These are phyloP conservation scores for Suillus occidentalis DNA, from an alignment of 768 basidiomycete species.

Conservation along the genomic window DNA sequence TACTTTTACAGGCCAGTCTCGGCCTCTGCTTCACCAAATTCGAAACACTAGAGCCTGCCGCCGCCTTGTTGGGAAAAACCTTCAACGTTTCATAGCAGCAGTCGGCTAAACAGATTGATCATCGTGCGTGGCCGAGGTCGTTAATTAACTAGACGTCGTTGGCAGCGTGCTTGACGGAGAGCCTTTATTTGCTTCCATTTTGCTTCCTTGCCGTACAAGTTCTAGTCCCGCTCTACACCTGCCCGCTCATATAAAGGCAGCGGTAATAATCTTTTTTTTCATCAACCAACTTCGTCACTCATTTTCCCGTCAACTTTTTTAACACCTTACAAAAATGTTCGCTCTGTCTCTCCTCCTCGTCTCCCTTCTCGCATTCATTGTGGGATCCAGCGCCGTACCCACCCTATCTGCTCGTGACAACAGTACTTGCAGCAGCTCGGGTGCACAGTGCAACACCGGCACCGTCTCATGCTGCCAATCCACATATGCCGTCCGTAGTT, in stretches of 20 bases:
- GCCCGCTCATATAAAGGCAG: neutral
- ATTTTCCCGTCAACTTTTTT: neutral
- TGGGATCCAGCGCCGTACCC: constrained; percentile 1
- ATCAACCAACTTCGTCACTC: neutral
- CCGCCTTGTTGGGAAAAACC: neutral
- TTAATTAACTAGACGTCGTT: neutral
- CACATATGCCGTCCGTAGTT: constrained; percentile 18
- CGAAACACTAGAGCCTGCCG: neutral
- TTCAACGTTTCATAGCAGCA: neutral
- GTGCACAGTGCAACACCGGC: constrained; percentile 30
- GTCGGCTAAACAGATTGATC: neutral
- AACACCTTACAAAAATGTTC: neutral
- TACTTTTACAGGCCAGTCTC: neutral
- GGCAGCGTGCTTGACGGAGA: neutral
- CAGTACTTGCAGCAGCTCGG: neutral
- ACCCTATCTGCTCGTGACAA: constrained; percentile 5
- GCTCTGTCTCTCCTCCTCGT: neutral
- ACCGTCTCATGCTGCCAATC: constrained; percentile 31
- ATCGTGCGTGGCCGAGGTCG: neutral
- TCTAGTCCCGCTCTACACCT: too few species aligned
- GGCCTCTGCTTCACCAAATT: neutral
- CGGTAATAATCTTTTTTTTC: too few species aligned
- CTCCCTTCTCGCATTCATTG: constrained; percentile 7
- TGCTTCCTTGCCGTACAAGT: neutral
- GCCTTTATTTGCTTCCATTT: neutral